Conservation (phyloP, 345 rosid species). For the Pelargonium nanum region DNA sequence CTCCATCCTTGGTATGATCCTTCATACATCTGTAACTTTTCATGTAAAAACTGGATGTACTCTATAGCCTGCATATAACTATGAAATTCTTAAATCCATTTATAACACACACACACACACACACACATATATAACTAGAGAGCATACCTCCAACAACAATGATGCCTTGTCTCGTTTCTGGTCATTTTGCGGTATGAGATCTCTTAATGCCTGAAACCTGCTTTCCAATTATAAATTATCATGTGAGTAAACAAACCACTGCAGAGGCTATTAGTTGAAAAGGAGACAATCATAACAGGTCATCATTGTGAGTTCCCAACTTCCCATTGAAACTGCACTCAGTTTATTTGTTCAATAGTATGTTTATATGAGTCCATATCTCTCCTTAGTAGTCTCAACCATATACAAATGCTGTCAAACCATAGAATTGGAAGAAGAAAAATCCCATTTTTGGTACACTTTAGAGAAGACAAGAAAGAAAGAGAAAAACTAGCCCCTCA, state of each 20-base stretch:
- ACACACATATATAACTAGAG: not conserved
- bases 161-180: slow-evolving; percentile 87
- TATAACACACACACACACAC: not conserved
- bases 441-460: no score
- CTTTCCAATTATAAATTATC: slow-evolving; percentile 11
- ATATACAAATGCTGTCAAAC: no score
- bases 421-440: no score
- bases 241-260: not conserved
- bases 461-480: no score
- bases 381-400: no score
- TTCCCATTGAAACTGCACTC: no score
- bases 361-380: no score
- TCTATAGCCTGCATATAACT: slow-evolving; percentile 50
- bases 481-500: no score
- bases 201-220: slow-evolving; percentile 82
- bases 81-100: slow-evolving; percentile 4
- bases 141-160: slow-evolving; percentile 56
- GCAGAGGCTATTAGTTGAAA: not conserved
- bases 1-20: slow-evolving; percentile 54
- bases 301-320: not conserved
- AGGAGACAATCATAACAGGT: not conserved
- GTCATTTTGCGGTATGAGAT: slow-evolving; percentile 68
- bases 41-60: slow-evolving; percentile 68
- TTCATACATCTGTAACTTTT: slow-evolving; percentile 61
- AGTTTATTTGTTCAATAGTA: not conserved